Percentiles rank a stretch among this genome's conserved stretches.
Evolutionary conservation across 2,329 filamentous ascomycete species (phyloP).

Genomic region (Xylaria hypoxylon): DNA sequence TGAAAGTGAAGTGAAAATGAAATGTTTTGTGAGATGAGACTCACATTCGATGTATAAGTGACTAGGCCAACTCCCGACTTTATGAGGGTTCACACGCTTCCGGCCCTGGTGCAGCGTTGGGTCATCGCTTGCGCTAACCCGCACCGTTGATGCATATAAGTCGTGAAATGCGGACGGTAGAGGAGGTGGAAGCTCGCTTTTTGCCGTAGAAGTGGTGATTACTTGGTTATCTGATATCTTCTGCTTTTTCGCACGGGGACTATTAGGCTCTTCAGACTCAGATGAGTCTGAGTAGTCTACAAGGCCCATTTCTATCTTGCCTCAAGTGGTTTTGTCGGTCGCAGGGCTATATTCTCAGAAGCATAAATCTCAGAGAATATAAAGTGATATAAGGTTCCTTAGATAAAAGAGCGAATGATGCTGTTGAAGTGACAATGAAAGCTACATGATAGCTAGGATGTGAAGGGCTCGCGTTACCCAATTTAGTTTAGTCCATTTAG

Average conservation of each 20-base stretch:
- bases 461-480: neutral
- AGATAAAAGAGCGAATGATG: neutral
- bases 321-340: neutral
- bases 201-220: neutral
- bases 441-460: neutral
- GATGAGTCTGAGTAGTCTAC: constrained; percentile 55
- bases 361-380: neutral
- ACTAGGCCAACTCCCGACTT: constrained; percentile 90
- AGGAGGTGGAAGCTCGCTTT: constrained; percentile 67
- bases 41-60: constrained; percentile 94
- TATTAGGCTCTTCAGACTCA: constrained; percentile 13
- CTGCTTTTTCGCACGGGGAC: constrained; percentile 42
- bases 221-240: constrained; percentile 41
- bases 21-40: constrained; percentile 54
- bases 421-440: neutral
- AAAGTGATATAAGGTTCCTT: neutral
- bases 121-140: constrained; percentile 82
- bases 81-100: constrained; percentile 83
- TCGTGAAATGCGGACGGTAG: constrained; percentile 86
- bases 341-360: neutral
- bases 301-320: constrained; percentile 48
- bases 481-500: neutral
- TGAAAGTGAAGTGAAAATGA: neutral
- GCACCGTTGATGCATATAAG: constrained; percentile 85
- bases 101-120: constrained; percentile 87